A percentile compares a stretch with the other conserved stretches of the same genome.
These are phyloP conservation scores for Polyporus arcularius DNA, from an alignment of 768 basidiomycete species.

Conservation along the genomic window DNA sequence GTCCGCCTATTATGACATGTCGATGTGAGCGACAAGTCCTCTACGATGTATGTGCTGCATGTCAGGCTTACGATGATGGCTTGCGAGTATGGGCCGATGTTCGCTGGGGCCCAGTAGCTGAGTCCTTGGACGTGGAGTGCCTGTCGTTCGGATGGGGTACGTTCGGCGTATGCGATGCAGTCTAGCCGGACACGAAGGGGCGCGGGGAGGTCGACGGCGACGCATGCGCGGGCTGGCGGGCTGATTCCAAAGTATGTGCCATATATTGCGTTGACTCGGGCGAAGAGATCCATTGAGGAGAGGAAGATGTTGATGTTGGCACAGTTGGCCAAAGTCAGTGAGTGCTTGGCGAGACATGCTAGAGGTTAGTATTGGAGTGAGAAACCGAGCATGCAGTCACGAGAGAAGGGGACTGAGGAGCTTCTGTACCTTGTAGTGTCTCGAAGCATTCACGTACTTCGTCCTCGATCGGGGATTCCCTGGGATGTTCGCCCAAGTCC, in stretches of 20 bases:
- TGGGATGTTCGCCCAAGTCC: constrained; percentile 9
- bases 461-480: constrained; percentile 54
- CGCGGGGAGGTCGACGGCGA: constrained; percentile 70
- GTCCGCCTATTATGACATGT: constrained; percentile 51
- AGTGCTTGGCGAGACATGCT: constrained; percentile 30
- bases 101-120: constrained; percentile 99
- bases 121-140: constrained; percentile 93
- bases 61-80: constrained; percentile 66
- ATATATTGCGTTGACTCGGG: constrained; percentile 76
- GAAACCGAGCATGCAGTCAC: neutral
- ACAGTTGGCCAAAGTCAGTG: constrained; percentile 57
- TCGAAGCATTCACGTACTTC: constrained; percentile 75
- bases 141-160: constrained; percentile 48
- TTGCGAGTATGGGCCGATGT: constrained; percentile 98
- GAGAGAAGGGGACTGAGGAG: no score
- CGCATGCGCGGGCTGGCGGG: constrained; percentile 94
- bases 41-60: neutral
- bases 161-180: constrained; percentile 67
- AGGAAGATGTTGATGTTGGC: constrained; percentile 82
- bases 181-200: constrained; percentile 68
- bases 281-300: constrained; percentile 80
- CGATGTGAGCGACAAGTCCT: neutral
- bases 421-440: constrained; percentile 53
- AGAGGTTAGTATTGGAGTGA: neutral
- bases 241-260: constrained; percentile 82